These are phyloP conservation scores for Orbilia quercus DNA, from an alignment of 2,329 filamentous ascomycete genomes.

Conservation along the genomic window DNA sequence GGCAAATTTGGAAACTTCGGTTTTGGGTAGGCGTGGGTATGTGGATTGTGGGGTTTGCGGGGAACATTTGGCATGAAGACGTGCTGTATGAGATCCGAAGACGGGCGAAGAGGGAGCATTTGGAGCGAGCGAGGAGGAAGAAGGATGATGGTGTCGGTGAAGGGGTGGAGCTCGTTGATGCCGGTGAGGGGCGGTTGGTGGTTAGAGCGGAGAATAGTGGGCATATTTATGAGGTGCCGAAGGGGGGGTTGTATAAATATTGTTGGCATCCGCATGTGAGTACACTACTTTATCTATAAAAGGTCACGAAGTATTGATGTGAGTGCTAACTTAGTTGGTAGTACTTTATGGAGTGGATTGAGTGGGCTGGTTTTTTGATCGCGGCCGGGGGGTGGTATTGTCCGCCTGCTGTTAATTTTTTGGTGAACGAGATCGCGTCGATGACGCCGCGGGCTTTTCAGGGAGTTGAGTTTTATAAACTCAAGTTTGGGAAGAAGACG, in stretches of 20 bases:
- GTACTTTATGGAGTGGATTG: constrained; percentile 95
- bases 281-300: not conserved
- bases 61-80: constrained; percentile 90
- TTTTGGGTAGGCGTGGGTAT: constrained; percentile 75
- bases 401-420: constrained; percentile 80
- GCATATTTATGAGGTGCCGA: constrained; percentile 70
- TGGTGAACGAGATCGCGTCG: constrained; percentile 85
- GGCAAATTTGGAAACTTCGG: constrained; percentile 64
- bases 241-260: constrained; percentile 82
- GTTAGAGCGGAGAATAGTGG: constrained; percentile 53
- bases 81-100: constrained; percentile 87
- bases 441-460: constrained; percentile 89
- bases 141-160: constrained; percentile 46
- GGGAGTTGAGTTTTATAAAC: constrained; percentile 85
- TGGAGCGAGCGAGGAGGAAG: constrained; percentile 65
- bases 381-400: constrained; percentile 71
- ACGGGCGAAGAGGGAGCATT: constrained; percentile 69
- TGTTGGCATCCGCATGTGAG: constrained; percentile 81
- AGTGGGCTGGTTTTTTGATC: constrained; percentile 92
- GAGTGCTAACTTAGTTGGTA: constrained; percentile 10
- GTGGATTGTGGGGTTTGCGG: constrained; percentile 79
- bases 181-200: constrained; percentile 68
- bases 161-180: constrained; percentile 67
- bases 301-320: too few relatives aligned
- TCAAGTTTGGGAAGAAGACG: constrained; percentile 84